phyloP scores from a whole-genome alignment of 805 yeast genomes.

The Saturnispora galanensis region DNA sequence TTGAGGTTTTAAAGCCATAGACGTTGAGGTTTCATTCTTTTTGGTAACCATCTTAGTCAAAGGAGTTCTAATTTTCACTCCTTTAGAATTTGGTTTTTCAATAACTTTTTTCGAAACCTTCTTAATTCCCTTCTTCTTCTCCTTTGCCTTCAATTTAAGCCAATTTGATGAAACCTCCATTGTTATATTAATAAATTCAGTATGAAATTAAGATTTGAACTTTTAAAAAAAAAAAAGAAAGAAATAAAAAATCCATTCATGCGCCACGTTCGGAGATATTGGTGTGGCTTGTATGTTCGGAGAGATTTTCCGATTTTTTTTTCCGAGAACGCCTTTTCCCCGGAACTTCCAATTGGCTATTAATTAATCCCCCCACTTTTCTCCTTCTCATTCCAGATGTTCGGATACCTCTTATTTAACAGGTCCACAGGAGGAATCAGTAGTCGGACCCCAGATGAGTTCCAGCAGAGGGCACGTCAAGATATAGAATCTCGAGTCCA shows the following conservation, averaged over 20 bases:
- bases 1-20: no score
- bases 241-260: background rate
- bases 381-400: constrained; percentile 15
- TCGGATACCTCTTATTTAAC: constrained; percentile 24
- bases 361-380: background rate
- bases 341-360: background rate
- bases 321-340: background rate
- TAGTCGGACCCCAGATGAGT: constrained; percentile 25
- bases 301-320: background rate
- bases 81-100: background rate
- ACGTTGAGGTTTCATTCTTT: no score
- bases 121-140: constrained; percentile 2
- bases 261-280: no score
- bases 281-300: no score
- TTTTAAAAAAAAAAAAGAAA: background rate
- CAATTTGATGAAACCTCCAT: constrained; percentile 17
- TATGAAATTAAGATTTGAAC: no score
- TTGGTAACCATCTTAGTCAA: constrained; percentile 6
- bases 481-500: constrained; percentile 24
- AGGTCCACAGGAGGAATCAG: constrained; percentile 18
- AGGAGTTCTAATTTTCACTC: constrained; percentile 10
- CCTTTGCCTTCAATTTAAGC: constrained; percentile 13
- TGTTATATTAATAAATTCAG: background rate
- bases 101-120: background rate
- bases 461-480: constrained; percentile 25